Evolutionary conservation across 2,329 filamentous ascomycete genomes (phyloP), one percentile per base, ranked within the genome.

Genomic region (Trichoderma oligosporum): DNA sequence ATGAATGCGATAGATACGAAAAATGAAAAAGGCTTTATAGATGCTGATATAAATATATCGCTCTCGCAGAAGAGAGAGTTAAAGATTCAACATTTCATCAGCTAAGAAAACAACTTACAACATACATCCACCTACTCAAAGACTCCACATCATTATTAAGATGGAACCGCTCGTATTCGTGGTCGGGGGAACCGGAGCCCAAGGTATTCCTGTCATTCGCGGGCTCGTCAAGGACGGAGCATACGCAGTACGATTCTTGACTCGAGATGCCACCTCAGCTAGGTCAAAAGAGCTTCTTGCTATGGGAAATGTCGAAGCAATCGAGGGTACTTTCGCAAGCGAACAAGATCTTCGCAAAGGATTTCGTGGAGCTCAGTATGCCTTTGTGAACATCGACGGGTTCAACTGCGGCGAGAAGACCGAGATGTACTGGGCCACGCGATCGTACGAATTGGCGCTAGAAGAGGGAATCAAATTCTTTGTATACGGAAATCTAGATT

Each of bases 331-430:
- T 1, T 78, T 80, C 58, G 74, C 76, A 18, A 74, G 70, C 36
- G 78, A 81, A 61, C 58, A 61, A 0, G 66, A 71, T 57, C 73
- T 82, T 0, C 75, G 76, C 14, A 65, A 67, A 1, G 76, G 74
- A 0, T 77, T 80, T 62, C 62, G 63, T 8, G 76, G 74, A 4
- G 75, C 74, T 45, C 72, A 74, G 61, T 76, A 74, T n/a, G 78
- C 78, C 3, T 82, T 78, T 61, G 68, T 82, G 46, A 82, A 82
- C 63, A 76, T 80, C 39, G 79, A 82, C 60, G 77, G 78, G 12
- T 81, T 81, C 65, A 80, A 78, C 58, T 68, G 69, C 22, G 80
- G 79, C 31, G 78, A 81, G 65, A 81, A 81, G 62, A 71, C 71
- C 0, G 78, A 82, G 64, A 74, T 74, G 1, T 82, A 71, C 63